Base-by-base conservation (phyloP, 352 stramenopile genomes). In the Pythium chondricola region DNA sequence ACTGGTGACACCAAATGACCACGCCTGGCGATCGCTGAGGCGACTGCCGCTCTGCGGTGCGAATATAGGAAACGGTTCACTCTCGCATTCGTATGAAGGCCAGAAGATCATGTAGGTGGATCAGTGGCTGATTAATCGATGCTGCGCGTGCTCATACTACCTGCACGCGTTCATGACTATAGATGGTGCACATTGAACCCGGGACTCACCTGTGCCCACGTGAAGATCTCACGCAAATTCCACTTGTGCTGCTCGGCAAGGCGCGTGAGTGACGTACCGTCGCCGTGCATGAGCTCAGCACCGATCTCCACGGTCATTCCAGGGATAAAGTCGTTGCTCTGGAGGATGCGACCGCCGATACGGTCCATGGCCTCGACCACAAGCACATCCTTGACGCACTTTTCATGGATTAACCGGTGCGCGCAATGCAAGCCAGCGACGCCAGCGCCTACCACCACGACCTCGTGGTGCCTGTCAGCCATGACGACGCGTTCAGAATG, bases 121-220 rank as follows among this genome's bases (percentile, higher is more conserved):
- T 82, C 75, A 83, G 63, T 81, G 80, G 80, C 80, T 92, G 80
- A 92, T 92, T 89, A 92, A 89, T 92, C 74, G 80, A 86, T 92
- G 80, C 80, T 17, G 46, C 43, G 0, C 13, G 29, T 33, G n/a
- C 0, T 36, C 40, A 18, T 39, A 14, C 25, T 4, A 25, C 8
- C 24, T 56, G 13, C 10, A 37, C 41, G 20, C 6, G 30, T 22
- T 4, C 42, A 33, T 35, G 14, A 31, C 26, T 33, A 32, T n/a
- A n/a, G n/a, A n/a, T n/a, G n/a, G n/a, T n/a, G n/a, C n/a, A n/a
- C n/a, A n/a, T n/a, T n/a, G n/a, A n/a, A n/a, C 29, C n/a, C 5
- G 6, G n/a, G 61, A 53, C 69, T 65, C 63, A 92, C 80, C 80
- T 92, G 80, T 52, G 77, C 75, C 80, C 80, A 92, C 37, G 77